Evolutionary conservation across 148 eudicot species (phyloP).

Genomic region (Chenopodium album): DNA sequence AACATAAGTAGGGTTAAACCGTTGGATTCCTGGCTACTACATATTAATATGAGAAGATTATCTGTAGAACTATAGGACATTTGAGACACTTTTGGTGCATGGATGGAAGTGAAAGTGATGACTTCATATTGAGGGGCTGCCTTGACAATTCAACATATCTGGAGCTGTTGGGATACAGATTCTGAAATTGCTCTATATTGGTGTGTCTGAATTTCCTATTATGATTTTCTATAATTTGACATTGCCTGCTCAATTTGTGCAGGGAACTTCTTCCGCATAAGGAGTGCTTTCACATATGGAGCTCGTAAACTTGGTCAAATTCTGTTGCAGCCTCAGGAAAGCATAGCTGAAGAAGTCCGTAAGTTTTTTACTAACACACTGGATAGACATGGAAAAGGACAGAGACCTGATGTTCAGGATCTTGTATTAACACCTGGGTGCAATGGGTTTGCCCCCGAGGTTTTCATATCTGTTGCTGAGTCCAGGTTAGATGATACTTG

Average conservation of each 20-base stretch:
- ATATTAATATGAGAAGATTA: neutral
- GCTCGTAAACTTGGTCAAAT: constrained; percentile 79
- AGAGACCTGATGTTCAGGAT: constrained; percentile 74
- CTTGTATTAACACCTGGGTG: constrained; percentile 23
- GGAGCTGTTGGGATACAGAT: neutral
- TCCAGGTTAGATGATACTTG: constrained; percentile 33
- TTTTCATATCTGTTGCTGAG: constrained; percentile 24
- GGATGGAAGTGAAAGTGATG: neutral
- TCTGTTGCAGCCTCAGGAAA: constrained; percentile 52
- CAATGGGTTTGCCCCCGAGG: constrained; percentile 30
- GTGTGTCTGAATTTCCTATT: neutral
- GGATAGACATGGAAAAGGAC: constrained; percentile 72
- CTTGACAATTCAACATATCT: neutral
- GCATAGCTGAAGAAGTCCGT: constrained; percentile 56
- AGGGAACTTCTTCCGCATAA: constrained; percentile 86
- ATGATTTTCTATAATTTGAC: neutral
- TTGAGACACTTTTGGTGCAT: neutral
- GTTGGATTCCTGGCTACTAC: neutral
- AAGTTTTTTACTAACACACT: constrained; percentile 76
- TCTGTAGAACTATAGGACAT: neutral
- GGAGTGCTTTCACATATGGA: constrained; percentile 85
- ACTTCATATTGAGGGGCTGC: constrained; percentile 7
- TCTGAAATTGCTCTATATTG: neutral
- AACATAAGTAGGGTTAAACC: neutral
- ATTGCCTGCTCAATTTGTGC: constrained; percentile 8